These are phyloP conservation scores for Neopestalotiopsis rosae DNA, from an alignment of 2,329 filamentous ascomycete genomes.

Conservation along the genomic window DNA sequence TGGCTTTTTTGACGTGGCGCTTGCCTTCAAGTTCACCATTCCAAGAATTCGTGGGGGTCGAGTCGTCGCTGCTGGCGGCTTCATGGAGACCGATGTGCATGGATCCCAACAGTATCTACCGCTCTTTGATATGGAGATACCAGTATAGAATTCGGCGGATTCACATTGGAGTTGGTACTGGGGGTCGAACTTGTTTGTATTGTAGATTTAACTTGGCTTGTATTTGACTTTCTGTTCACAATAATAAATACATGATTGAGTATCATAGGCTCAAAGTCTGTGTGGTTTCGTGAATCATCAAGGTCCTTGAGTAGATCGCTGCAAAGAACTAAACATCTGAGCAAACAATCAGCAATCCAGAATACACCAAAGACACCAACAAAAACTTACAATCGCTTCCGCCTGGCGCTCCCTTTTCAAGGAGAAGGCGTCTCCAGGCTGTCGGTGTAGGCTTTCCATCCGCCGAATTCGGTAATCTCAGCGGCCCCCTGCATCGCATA, in stretches of 20 bases:
- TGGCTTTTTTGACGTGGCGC: conserved; percentile 50
- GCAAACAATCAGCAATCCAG: no score
- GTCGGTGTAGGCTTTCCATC: conserved; percentile 37
- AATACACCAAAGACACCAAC: background rate
- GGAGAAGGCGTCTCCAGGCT: background rate
- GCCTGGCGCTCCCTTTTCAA: background rate
- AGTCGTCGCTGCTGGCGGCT: conserved; percentile 29
- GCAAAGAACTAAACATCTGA: no score
- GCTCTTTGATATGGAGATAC: conserved; percentile 29
- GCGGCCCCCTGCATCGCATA: conserved; percentile 34
- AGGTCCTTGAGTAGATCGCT: no score
- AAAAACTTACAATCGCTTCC: conserved; percentile 6
- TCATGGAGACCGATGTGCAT: conserved; percentile 39
- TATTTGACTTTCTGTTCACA: no score
- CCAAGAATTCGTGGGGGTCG: conserved; percentile 27
- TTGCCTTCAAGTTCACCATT: conserved; percentile 54
- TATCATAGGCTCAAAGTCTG: no score
- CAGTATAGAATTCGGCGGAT: background rate
- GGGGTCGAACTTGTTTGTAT: no score
- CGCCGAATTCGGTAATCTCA: conserved; percentile 38
- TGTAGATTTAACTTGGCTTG: no score
- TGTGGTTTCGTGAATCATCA: no score
- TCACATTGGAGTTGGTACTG: no score
- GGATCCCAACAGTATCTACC: conserved; percentile 35
- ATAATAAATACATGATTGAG: no score